Percentiles rank a stretch among this genome's conserved stretches.
These are phyloP conservation scores for Waltergamsia citrina DNA, from an alignment of 2,329 filamentous ascomycete species.

Conservation along the genomic window DNA sequence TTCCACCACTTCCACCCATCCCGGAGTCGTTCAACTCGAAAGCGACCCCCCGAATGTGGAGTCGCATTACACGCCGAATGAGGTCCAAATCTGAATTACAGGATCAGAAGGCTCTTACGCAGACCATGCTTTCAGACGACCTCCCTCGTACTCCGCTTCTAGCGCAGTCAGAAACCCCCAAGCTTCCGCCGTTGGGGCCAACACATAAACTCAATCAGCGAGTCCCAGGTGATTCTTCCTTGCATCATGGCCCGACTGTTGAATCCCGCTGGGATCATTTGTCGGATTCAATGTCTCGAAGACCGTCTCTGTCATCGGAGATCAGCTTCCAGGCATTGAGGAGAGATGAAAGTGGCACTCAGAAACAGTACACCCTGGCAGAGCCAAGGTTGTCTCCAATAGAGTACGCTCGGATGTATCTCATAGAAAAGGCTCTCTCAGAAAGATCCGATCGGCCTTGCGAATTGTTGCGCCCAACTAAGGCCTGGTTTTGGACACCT, in stretches of 20 bases:
- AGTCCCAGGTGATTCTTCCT: too few species aligned
- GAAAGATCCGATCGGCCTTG: slow-evolving; percentile 14
- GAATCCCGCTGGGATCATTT: too few species aligned
- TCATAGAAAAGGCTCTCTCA: slow-evolving; percentile 20
- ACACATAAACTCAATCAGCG: too few species aligned
- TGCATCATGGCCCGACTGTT: too few species aligned
- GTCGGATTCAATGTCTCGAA: too few species aligned
- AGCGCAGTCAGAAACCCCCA: too few species aligned
- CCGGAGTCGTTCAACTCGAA: slow-evolving; percentile 16
- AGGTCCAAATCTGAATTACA: slow-evolving; percentile 11
- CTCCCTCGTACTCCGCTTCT: too few species aligned
- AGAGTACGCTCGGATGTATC: slow-evolving; percentile 26
- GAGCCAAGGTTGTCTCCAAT: slow-evolving; percentile 26
- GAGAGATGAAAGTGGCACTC: neutral
- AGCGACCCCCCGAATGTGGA: slow-evolving; percentile 13
- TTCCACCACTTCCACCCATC: slow-evolving; percentile 19
- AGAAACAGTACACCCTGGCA: slow-evolving; percentile 8
- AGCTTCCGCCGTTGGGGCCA: too few species aligned
- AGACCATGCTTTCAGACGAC: too few species aligned
- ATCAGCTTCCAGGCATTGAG: too few species aligned
- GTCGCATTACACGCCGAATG: slow-evolving; percentile 17
- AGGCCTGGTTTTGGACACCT: slow-evolving; percentile 23
- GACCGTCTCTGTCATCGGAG: too few species aligned
- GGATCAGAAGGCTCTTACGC: too few species aligned
- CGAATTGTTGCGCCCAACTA: slow-evolving; percentile 17